Conservation (phyloP, 2,329 filamentous ascomycete genomes). For the Exophiala calicioides region DNA sequence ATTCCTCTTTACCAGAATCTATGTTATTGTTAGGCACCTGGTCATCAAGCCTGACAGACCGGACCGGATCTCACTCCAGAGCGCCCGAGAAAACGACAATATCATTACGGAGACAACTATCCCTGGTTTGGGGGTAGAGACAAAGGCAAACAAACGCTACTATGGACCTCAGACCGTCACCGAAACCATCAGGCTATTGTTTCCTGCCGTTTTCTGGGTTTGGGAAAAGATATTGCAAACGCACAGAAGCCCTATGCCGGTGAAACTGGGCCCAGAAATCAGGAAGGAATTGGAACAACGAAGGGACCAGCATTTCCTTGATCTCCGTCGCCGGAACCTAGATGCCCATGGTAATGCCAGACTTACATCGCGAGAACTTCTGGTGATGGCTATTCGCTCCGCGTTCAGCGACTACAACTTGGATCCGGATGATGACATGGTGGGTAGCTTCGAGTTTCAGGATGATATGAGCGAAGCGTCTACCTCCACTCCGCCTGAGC, state of each 20-base stretch:
- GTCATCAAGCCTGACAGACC: conserved; percentile 25
- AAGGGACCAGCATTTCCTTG: conserved; percentile 11
- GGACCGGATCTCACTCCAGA: conserved; percentile 24
- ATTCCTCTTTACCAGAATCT: conserved; percentile 17
- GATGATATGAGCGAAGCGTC: conserved; percentile 20
- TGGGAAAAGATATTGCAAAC: conserved; percentile 21
- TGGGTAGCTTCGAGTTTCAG: conserved; percentile 16
- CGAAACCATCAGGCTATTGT: conserved; percentile 10
- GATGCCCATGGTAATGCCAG: conserved; percentile 1
- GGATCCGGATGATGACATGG: conserved; percentile 18
- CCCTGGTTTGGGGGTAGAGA: conserved; percentile 7
- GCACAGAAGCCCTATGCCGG: conserved; percentile 17
- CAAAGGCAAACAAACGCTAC: background rate
- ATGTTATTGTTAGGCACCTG: conserved; percentile 19
- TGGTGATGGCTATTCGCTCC: conserved; percentile 18
- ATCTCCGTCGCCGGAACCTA: conserved; percentile 9
- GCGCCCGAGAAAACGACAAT: conserved; percentile 7
- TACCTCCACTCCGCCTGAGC: conserved; percentile 28
- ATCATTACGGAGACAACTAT: conserved; percentile 14
- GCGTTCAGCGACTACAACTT: conserved; percentile 21
- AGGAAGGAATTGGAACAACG: conserved; percentile 18
- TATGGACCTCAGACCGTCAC: conserved; percentile 5
- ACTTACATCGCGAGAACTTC: conserved; percentile 8
- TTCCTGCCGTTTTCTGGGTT: conserved; percentile 19
- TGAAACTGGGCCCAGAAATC: conserved; percentile 15